Evolutionary conservation across 2,329 filamentous ascomycete species (phyloP).

Genomic region (Penicillium sp.): DNA sequence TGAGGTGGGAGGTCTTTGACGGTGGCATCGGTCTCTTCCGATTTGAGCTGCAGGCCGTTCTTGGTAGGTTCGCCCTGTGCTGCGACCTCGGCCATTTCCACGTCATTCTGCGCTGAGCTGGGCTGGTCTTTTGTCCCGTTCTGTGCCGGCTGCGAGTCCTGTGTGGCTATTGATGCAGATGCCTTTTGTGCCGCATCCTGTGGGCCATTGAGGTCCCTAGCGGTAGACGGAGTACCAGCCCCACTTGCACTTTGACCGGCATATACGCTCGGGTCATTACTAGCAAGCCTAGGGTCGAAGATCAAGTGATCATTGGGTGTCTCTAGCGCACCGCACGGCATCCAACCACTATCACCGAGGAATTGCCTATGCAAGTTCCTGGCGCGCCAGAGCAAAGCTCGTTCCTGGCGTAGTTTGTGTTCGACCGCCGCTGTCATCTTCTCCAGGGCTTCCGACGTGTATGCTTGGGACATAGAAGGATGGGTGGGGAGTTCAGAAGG

Average conservation of each 20-base stretch:
- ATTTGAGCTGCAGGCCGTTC: slow-evolving; percentile 26
- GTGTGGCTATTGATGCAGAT: slow-evolving; percentile 4
- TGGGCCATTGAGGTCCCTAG: slow-evolving; percentile 11
- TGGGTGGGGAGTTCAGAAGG: slow-evolving; percentile 60
- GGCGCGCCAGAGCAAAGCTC: slow-evolving; percentile 54
- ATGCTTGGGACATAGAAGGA: slow-evolving; percentile 58
- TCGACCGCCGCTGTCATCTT: slow-evolving; percentile 57
- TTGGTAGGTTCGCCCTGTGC: slow-evolving; percentile 8
- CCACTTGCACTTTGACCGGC: slow-evolving; percentile 17
- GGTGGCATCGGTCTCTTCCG: slow-evolving; percentile 36
- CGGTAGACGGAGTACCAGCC: slow-evolving; percentile 9
- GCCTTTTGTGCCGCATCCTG: slow-evolving; percentile 14
- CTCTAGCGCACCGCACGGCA: slow-evolving; percentile 55
- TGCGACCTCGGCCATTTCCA: slow-evolving; percentile 35
- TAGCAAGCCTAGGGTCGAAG: slow-evolving; percentile 39
- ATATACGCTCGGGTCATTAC: slow-evolving; percentile 17
- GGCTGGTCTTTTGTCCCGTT: not conserved
- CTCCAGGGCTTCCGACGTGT: slow-evolving; percentile 57
- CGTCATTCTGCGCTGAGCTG: slow-evolving; percentile 21
- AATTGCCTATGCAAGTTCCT: slow-evolving; percentile 59
- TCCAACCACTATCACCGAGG: slow-evolving; percentile 60
- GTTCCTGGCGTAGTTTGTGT: slow-evolving; percentile 58
- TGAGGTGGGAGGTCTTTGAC: slow-evolving; percentile 36
- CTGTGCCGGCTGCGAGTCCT: slow-evolving; percentile 8
- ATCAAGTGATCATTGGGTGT: slow-evolving; percentile 50